Conservation (phyloP, 106 monocot species). For the Iris macrosiphon region DNA sequence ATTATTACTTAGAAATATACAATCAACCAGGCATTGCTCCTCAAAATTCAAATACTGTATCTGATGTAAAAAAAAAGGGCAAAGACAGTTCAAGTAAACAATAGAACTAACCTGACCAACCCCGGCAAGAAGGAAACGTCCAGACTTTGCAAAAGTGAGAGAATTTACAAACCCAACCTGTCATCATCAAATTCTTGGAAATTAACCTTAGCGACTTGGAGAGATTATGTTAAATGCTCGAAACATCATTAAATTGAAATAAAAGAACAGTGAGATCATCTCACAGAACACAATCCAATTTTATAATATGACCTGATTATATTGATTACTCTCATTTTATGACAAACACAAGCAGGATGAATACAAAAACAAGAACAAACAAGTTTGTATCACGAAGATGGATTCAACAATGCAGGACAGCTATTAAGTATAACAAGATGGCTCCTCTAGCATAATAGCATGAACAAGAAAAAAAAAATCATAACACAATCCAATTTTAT, state of each 20-base stretch:
- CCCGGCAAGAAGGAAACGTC: conserved; percentile 85
- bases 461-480: too few relatives aligned
- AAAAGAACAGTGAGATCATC: background rate
- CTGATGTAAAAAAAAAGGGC: background rate
- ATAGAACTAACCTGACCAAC: conserved; percentile 73
- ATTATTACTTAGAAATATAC: background rate
- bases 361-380: too few relatives aligned
- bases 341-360: too few relatives aligned
- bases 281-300: background rate
- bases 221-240: background rate
- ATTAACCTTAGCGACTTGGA: background rate
- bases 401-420: too few relatives aligned
- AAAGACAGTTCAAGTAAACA: background rate
- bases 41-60: too few relatives aligned
- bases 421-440: too few relatives aligned
- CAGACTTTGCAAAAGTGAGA: conserved; percentile 88
- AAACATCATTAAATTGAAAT: background rate
- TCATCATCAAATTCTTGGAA: background rate
- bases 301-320: too few relatives aligned
- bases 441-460: too few relatives aligned
- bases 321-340: too few relatives aligned
- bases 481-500: too few relatives aligned
- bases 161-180: conserved; percentile 90
- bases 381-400: too few relatives aligned
- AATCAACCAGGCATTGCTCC: too few relatives aligned